Conservation (phyloP, 176 grass and related monocot species). For the Tillandsia fasciculata region DNA sequence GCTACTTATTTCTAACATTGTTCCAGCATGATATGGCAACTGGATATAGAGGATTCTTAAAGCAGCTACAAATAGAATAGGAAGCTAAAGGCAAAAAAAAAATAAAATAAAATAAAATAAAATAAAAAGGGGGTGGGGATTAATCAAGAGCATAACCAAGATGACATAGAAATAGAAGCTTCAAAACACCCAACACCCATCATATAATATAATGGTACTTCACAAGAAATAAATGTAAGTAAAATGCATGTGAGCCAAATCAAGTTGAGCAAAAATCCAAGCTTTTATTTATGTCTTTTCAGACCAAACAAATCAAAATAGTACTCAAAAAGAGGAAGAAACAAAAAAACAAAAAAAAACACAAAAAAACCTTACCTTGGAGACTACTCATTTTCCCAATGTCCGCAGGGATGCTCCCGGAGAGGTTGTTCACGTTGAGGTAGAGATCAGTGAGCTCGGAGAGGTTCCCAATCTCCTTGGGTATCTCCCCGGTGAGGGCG, state of each 20-base stretch:
- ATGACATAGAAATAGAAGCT: too few relatives aligned
- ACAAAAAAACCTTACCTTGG: slow-evolving; percentile 55
- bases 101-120: too few relatives aligned
- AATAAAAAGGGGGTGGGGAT: too few relatives aligned
- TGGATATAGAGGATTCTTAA: too few relatives aligned
- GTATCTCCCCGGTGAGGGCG: slow-evolving; percentile 35
- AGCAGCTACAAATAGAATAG: too few relatives aligned
- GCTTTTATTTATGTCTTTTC: background rate
- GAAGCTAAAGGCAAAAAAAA: too few relatives aligned
- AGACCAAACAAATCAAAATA: background rate
- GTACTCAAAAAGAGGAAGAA: background rate
- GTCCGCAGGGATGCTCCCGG: slow-evolving; percentile 41
- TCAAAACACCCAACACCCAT: too few relatives aligned
- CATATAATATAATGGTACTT: too few relatives aligned
- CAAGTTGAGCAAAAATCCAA: background rate
- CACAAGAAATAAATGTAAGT: too few relatives aligned
- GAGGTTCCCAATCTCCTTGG: slow-evolving; percentile 39
- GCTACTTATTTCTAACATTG: too few relatives aligned
- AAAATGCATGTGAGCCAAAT: background rate
- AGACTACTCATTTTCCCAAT: slow-evolving; percentile 37
- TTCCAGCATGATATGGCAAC: too few relatives aligned
- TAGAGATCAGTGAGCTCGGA: slow-evolving; percentile 49
- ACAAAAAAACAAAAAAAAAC: background rate
- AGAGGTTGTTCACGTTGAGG: slow-evolving; percentile 58
- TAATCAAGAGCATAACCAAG: too few relatives aligned